Conservation (phyloP, 139 green algal species). For the Chlorella sp. region DNA sequence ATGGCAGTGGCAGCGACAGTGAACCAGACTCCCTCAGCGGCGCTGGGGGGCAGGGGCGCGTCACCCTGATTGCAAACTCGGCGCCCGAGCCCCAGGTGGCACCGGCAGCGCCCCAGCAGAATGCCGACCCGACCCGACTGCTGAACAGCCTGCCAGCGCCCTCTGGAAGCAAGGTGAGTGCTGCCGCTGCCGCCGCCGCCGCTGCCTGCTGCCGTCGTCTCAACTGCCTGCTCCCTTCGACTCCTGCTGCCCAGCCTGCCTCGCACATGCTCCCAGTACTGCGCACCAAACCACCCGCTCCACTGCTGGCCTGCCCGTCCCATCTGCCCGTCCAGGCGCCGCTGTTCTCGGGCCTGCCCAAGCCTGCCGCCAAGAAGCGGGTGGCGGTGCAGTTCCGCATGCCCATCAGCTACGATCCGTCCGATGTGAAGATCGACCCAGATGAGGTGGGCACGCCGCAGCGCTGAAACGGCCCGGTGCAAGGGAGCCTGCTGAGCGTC, state of each 20-base stretch:
- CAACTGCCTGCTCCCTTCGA: too few relatives aligned
- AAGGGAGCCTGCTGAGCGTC: too few relatives aligned
- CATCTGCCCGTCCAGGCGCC: not conserved
- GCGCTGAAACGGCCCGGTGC: not conserved
- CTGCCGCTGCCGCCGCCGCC: not conserved
- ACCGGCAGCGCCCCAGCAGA: not conserved
- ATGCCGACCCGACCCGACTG: not conserved
- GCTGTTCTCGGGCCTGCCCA: slow-evolving; percentile 37
- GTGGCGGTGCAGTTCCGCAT: slow-evolving; percentile 25
- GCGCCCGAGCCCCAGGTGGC: not conserved
- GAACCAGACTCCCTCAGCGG: not conserved
- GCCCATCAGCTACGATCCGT: slow-evolving; percentile 28
- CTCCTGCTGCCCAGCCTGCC: too few relatives aligned
- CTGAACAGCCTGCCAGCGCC: slow-evolving; percentile 23
- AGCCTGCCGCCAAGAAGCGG: slow-evolving; percentile 2
- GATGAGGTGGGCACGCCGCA: not conserved
- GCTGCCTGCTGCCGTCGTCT: not conserved
- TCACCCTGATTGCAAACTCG: not conserved
- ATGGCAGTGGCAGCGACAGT: not conserved
- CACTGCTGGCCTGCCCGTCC: not conserved
- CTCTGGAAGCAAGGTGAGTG: slow-evolving; percentile 1
- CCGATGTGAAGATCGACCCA: not conserved
- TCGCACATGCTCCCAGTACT: too few relatives aligned
- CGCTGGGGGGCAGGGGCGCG: not conserved
- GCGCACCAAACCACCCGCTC: too few relatives aligned